phyloP scores from a whole-genome alignment of 345 rosid genomes.

The Atalantia buxifolia region DNA sequence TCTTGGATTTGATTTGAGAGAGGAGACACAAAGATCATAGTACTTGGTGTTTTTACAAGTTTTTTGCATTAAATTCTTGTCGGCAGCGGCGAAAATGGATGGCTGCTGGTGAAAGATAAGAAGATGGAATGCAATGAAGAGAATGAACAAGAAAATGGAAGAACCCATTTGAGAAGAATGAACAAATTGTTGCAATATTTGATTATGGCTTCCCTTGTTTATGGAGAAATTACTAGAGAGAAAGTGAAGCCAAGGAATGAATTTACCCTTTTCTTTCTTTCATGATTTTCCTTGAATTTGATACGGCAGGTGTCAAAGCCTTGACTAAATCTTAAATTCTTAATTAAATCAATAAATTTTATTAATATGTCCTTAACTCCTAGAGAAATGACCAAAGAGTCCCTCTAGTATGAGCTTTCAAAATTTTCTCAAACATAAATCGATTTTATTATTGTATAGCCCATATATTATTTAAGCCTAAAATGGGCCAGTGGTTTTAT shows the following conservation, averaged over 20 bases:
- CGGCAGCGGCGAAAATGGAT: conserved; percentile 15
- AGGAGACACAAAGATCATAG: conserved; percentile 67
- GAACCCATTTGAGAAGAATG: conserved; percentile 15
- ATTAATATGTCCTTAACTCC: neutral
- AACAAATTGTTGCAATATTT: neutral
- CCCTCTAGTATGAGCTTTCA: no score
- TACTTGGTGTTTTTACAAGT: conserved; percentile 67
- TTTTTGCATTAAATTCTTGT: conserved; percentile 42
- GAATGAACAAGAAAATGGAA: conserved; percentile 16
- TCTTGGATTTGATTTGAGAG: conserved; percentile 63
- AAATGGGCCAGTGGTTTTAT: no score
- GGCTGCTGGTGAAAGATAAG: neutral
- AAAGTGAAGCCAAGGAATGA: neutral
- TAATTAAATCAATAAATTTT: neutral
- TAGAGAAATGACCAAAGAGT: neutral
- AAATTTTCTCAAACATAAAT: no score
- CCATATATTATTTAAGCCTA: no score
- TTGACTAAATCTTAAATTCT: neutral
- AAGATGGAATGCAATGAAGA: conserved; percentile 16
- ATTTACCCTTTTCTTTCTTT: neutral
- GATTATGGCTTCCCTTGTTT: neutral
- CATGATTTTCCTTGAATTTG: neutral
- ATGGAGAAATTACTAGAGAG: neutral
- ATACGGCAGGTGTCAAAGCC: neutral
- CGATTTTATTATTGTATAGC: no score